phyloP scores from a whole-genome alignment of 768 basidiomycete species.

The Pisolithus albus region DNA sequence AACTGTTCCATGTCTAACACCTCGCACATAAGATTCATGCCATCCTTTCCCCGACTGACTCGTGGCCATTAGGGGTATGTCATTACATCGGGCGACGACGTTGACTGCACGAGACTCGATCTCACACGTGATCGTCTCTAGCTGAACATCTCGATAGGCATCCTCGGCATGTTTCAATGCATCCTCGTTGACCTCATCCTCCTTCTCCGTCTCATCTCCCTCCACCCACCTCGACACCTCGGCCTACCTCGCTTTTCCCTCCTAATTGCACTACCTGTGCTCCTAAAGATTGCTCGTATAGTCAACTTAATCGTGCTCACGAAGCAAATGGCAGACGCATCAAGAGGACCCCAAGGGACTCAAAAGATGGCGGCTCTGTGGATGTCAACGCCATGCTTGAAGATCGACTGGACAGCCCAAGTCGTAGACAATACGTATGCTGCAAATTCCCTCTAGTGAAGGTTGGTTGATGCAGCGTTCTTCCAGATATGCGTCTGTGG shows the following conservation, averaged over 20 bases:
- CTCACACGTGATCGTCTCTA: slow-evolving; percentile 1
- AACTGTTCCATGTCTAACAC: no score
- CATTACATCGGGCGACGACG: not conserved
- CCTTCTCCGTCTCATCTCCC: slow-evolving; percentile 22
- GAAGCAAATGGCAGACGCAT: slow-evolving; percentile 15
- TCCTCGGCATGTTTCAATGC: slow-evolving; percentile 23
- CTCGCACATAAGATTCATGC: slow-evolving; percentile 18
- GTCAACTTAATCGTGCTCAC: slow-evolving; percentile 23
- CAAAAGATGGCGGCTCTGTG: slow-evolving; percentile 11
- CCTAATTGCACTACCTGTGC: slow-evolving; percentile 18
- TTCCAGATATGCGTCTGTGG: slow-evolving; percentile 19
- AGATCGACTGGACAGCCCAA: slow-evolving; percentile 28
- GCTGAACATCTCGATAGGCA: slow-evolving; percentile 23
- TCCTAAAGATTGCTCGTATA: slow-evolving; percentile 24
- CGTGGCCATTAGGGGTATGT: slow-evolving; percentile 11
- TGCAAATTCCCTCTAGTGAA: not conserved
- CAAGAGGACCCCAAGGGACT: slow-evolving; percentile 14
- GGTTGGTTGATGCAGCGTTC: not conserved
- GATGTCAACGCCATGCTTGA: slow-evolving; percentile 23
- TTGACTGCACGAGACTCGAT: not conserved
- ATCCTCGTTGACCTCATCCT: slow-evolving; percentile 25
- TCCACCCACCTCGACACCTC: slow-evolving; percentile 18
- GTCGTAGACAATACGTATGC: slow-evolving; percentile 25
- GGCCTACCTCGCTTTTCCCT: slow-evolving; percentile 11
- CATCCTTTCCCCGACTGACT: slow-evolving; percentile 17